Percentiles rank a stretch among this genome's conserved stretches.
Conservation (phyloP, 345 rosid genomes). For the Syzygium oleosum region DNA sequence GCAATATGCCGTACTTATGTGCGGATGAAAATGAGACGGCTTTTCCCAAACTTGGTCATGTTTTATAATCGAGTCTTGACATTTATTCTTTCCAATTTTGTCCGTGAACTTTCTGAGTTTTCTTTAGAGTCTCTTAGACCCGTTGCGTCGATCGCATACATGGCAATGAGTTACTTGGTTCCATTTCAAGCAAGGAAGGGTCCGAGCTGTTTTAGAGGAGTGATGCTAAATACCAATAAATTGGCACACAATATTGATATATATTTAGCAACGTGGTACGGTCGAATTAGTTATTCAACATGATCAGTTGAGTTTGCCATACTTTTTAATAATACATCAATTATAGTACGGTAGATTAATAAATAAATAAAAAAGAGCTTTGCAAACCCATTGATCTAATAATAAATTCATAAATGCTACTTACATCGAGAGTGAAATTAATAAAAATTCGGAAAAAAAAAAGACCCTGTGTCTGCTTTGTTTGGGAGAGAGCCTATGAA, state of each 20-base stretch:
- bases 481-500: too few relatives aligned
- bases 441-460: neutral
- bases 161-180: neutral
- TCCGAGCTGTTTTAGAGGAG: neutral
- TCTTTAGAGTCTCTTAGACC: neutral
- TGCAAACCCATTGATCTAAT: neutral
- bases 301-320: neutral
- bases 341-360: neutral
- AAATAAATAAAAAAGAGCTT: neutral
- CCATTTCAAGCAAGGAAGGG: too few relatives aligned
- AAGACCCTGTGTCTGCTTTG: neutral
- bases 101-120: neutral
- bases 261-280: neutral
- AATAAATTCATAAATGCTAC: neutral
- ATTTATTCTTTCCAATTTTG: neutral
- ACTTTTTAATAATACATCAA: neutral
- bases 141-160: neutral
- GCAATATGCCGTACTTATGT: neutral
- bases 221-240: neutral
- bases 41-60: neutral
- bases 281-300: neutral
- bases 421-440: neutral
- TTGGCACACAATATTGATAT: neutral
- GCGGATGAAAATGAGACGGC: neutral
- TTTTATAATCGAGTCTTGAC: neutral